Evolutionary conservation across 805 yeast genomes (phyloP).

Genomic region (Millerozyma miso): DNA sequence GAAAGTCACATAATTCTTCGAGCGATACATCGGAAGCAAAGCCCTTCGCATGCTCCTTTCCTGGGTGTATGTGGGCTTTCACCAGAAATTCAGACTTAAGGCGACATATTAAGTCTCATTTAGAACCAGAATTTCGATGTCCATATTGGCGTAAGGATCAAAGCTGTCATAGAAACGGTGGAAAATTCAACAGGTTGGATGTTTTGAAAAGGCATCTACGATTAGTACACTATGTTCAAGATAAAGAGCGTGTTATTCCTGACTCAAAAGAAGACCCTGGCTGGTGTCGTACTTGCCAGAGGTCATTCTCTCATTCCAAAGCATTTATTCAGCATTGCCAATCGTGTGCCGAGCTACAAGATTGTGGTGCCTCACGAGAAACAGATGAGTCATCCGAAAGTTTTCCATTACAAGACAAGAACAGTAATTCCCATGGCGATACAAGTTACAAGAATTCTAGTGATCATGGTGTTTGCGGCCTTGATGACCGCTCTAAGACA

Average conservation of each 20-base stretch:
- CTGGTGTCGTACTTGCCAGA: slow-evolving; percentile 62
- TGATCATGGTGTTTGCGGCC: not conserved
- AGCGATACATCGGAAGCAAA: slow-evolving; percentile 14
- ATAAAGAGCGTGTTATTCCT: slow-evolving; percentile 27
- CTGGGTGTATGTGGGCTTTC: slow-evolving; percentile 64
- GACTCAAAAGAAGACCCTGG: slow-evolving; percentile 51
- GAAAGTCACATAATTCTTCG: slow-evolving; percentile 9
- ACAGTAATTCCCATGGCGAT: not conserved
- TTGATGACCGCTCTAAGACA: not conserved
- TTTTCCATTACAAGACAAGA: not conserved
- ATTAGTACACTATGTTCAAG: slow-evolving; percentile 62
- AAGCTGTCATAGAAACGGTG: slow-evolving; percentile 72
- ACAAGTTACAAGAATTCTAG: not conserved
- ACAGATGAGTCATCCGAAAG: not conserved
- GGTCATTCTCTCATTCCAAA: slow-evolving; percentile 50
- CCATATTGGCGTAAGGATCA: slow-evolving; percentile 69
- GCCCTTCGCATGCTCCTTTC: slow-evolving; percentile 38
- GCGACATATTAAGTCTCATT: slow-evolving; percentile 64
- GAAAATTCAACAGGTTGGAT: slow-evolving; percentile 69
- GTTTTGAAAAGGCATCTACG: slow-evolving; percentile 70
- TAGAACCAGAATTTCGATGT: slow-evolving; percentile 62
- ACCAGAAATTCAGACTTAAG: slow-evolving; percentile 65
- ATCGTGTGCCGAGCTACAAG: slow-evolving; percentile 47
- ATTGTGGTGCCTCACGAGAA: slow-evolving; percentile 5
- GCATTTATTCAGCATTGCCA: slow-evolving; percentile 61